Base-by-base conservation (phyloP, 192 early-diverging fungal genomes). In the Backusella tuberculispora region DNA sequence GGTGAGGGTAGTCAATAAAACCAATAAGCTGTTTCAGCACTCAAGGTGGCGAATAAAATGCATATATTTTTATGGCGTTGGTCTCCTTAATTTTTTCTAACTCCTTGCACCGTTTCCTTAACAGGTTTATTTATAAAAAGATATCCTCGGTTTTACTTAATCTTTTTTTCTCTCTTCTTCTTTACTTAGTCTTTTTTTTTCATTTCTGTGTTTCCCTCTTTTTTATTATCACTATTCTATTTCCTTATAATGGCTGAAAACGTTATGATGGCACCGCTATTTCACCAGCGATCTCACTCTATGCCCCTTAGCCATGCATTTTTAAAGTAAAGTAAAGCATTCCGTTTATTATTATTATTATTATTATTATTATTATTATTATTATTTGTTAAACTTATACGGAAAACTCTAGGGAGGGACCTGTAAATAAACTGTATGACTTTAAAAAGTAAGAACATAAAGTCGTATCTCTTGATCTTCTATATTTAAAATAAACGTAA, bases 71-170 rank as follows among this genome's bases (percentile, higher is more conserved):
- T 53, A 53, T 53, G 50, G 50, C 50, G 50, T 53, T 53, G n/a
- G 8, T 19, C 50, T 53, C 50, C 50, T 53, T 53, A 53, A 53
- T 41, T 66, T 66, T 66, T 40, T 15, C 7, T 1, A 66, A 66
- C 65, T 66, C 65, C 65, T 66, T 66, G 38, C 63, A 37, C 38
- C 65, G 37, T 66, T 66, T 66, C 65, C 65, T 66, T 66, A 66
- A 66, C 65, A 66, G 64, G 66, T 69, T 69, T 45, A 45, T 69
- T 66, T 66, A 66, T 66, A 66, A 40, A 66, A 66, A 19, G 42
- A 10, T 44, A 44, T 21, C 42, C 17, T 68, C 34, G 63, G 26
- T 45, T 45, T 6, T 26, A 9, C 9, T 44, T 69, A 1, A 6
- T 21, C 14, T 69, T 1, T 26, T 46, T 21, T 68, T 45, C 44